These are phyloP conservation scores for Neocallimastix lanati DNA, from an alignment of 192 early-diverging fungal genomes.

Conservation along the genomic window DNA sequence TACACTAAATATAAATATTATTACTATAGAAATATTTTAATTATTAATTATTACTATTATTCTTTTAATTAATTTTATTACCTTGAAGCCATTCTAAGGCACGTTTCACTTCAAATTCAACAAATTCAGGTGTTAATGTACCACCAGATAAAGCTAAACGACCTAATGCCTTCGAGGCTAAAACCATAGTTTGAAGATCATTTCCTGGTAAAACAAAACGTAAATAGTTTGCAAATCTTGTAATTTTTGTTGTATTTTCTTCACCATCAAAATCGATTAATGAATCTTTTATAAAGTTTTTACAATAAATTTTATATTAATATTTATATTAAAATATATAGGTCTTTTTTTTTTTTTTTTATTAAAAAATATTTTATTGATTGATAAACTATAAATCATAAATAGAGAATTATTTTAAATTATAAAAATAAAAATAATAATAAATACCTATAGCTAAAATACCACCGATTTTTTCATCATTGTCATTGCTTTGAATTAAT, in stretches of 20 bases:
- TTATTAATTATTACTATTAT: too few species aligned
- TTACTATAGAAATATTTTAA: too few species aligned
- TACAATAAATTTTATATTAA: too few species aligned
- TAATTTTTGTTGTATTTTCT: slow-evolving; percentile 57
- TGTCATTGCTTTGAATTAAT: slow-evolving; percentile 53
- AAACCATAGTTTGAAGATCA: slow-evolving; percentile 51
- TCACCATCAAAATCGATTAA: slow-evolving; percentile 66
- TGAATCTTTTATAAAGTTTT: slow-evolving; percentile 35
- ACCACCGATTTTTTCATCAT: slow-evolving; percentile 58
- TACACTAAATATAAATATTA: too few species aligned
- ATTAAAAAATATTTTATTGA: too few species aligned
- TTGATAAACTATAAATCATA: too few species aligned
- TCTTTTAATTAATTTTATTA: slow-evolving; percentile 5
- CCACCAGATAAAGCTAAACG: background rate
- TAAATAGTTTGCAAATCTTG: slow-evolving; percentile 64
- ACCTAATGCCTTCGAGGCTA: slow-evolving; percentile 58
- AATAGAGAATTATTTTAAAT: too few species aligned
- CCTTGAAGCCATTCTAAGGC: slow-evolving; percentile 73
- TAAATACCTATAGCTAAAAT: slow-evolving; percentile 54
- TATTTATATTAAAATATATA: too few species aligned
- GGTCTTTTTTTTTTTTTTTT: too few species aligned
- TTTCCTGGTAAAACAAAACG: slow-evolving; percentile 52
- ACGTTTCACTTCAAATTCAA: slow-evolving; percentile 60
- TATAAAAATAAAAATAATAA: background rate
- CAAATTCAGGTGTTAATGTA: slow-evolving; percentile 43